Evolutionary conservation across 129 eudicot species (phyloP).

Genomic region (Lonicera japonica): DNA sequence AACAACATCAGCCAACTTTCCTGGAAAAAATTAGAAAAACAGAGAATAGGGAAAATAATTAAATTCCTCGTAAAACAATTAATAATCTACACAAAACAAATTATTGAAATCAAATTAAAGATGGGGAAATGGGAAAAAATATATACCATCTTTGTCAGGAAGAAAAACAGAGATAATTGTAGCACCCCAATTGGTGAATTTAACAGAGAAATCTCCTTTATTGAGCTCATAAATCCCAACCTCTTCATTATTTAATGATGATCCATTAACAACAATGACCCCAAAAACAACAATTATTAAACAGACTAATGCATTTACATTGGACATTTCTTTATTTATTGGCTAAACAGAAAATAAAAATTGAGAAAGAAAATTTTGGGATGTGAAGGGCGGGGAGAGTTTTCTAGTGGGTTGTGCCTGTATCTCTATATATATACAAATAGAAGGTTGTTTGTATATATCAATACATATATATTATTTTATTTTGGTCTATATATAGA

Average conservation of each 20-base stretch:
- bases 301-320: conserved; percentile 18
- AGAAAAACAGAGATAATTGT: conserved; percentile 58
- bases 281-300: conserved; percentile 24
- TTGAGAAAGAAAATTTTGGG: too few species aligned
- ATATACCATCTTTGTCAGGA: conserved; percentile 66
- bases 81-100: neutral
- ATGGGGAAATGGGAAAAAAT: neutral
- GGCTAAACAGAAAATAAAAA: neutral
- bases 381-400: too few species aligned
- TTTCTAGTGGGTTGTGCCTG: too few species aligned
- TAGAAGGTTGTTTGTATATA: too few species aligned
- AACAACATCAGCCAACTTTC: conserved; percentile 58
- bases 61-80: neutral
- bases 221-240: conserved; percentile 54
- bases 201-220: conserved; percentile 50
- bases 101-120: neutral
- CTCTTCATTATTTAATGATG: conserved; percentile 17
- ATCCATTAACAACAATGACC: conserved; percentile 19
- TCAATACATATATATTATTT: too few species aligned
- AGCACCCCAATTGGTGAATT: conserved; percentile 68
- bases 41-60: neutral
- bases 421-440: too few species aligned
- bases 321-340: conserved; percentile 17
- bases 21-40: conserved; percentile 25
- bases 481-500: too few species aligned